Conservation (phyloP, 1,139 yeast species). For the Blastobotrys buckinghamii region DNA sequence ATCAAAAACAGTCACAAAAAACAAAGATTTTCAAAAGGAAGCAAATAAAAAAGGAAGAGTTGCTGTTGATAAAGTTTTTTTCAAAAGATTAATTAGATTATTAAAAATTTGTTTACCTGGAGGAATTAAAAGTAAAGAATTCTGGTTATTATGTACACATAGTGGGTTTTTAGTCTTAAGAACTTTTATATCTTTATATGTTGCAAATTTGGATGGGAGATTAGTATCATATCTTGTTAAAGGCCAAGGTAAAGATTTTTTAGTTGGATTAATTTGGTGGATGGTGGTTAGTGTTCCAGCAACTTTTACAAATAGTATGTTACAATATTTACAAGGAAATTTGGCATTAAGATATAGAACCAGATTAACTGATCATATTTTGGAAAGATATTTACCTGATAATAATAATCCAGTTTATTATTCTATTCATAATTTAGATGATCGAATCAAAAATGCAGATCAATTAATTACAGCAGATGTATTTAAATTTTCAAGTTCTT, state of each 20-base stretch:
- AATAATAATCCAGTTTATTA: conserved; percentile 39
- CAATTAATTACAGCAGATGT: conserved; percentile 79
- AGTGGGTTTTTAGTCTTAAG: conserved; percentile 57
- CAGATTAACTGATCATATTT: conserved; percentile 57
- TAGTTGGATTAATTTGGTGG: conserved; percentile 67
- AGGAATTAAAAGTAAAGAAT: conserved; percentile 31
- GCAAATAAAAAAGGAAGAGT: conserved; percentile 19
- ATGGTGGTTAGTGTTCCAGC: conserved; percentile 85
- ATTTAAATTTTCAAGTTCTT: conserved; percentile 63
- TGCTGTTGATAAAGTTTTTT: conserved; percentile 33
- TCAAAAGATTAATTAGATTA: conserved; percentile 27
- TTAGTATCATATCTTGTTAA: conserved; percentile 78
- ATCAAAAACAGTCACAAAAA: conserved; percentile 12
- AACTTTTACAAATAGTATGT: conserved; percentile 66
- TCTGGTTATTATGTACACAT: conserved; percentile 48
- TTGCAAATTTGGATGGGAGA: conserved; percentile 82
- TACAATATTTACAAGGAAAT: conserved; percentile 64
- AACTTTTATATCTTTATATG: conserved; percentile 72
- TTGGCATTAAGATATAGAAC: conserved; percentile 62
- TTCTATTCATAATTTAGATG: conserved; percentile 52
- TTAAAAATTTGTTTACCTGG: conserved; percentile 35
- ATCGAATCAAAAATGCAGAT: conserved; percentile 67
- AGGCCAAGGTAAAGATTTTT: conserved; percentile 59
- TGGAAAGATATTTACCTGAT: conserved; percentile 61
- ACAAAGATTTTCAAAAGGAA: neutral